These are phyloP conservation scores for Allium cepa DNA, from an alignment of 106 monocot species.

Conservation along the genomic window DNA sequence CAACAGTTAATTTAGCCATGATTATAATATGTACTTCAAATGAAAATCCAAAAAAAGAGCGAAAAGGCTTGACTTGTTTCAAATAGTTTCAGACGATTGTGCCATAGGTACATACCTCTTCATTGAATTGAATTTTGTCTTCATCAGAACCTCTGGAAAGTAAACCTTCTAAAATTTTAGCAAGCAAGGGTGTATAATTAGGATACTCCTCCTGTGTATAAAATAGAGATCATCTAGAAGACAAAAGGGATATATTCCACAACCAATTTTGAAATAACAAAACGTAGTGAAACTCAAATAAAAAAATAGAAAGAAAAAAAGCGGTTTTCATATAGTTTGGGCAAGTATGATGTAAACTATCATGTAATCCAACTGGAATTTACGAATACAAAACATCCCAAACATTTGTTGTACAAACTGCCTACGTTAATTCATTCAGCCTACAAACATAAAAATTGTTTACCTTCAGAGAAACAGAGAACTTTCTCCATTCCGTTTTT, in stretches of 20 bases:
- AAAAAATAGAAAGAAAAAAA: neutral
- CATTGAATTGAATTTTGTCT: conserved; percentile 41
- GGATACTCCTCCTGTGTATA: conserved; percentile 74
- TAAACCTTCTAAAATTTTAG: conserved; percentile 77
- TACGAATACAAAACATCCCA: neutral
- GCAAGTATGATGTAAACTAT: too few relatives aligned
- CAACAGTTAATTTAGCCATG: too few relatives aligned
- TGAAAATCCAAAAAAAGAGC: too few relatives aligned
- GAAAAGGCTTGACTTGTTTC: too few relatives aligned
- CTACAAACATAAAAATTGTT: neutral
- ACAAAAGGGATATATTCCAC: too few relatives aligned
- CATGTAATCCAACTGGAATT: too few relatives aligned
- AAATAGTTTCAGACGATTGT: too few relatives aligned
- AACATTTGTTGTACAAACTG: neutral
- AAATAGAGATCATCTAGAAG: neutral
- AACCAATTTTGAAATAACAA: too few relatives aligned
- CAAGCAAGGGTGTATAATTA: conserved; percentile 69
- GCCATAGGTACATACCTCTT: conserved; percentile 37
- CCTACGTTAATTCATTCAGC: neutral
- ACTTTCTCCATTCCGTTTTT: conserved; percentile 45
- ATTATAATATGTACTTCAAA: too few relatives aligned
- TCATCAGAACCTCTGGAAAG: conserved; percentile 40
- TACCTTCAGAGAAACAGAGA: conserved; percentile 75
- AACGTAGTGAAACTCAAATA: too few relatives aligned
- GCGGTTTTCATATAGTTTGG: too few relatives aligned